Base-by-base conservation (phyloP, 2,329 filamentous ascomycete genomes). In the Venturia carpophila region DNA sequence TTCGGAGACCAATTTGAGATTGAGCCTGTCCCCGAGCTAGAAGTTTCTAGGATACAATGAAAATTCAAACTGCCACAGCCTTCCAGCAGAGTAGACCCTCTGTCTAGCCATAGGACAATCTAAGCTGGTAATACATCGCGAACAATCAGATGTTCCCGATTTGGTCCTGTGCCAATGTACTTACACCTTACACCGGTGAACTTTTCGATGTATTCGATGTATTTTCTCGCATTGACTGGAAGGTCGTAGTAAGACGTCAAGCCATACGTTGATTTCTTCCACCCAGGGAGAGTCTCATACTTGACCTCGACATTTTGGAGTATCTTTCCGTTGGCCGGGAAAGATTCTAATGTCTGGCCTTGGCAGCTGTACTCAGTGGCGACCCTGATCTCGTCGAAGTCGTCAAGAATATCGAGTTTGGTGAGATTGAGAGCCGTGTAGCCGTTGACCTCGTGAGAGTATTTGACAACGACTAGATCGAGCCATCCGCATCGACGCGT, bases 371-470 rank as follows among this genome's bases (percentile, higher is more conserved):
- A 96, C 1, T 84, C 86, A 17, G 88, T 84, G 21, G 88, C 89
- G 62, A 90, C 80, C 75, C 92, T 89, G 76, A 95, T 83, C 71
- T 85, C 87, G 11, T 84, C 80, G 73, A 96, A 91, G 41, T 84
- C 84, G 73, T 92, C 89, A 19, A 92, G 80, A 45, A 91, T 82
- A 70, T 90, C 87, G 27, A 90, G 81, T 75, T 84, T 86, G 17
- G 82, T 86, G 49, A 86, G 72, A 70, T 86, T 85, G 63, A 86
- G 73, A 56, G 79, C 75, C 0, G 85, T 85, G 76, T 90, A 90
- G 77, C 87, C 81, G 77, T 90, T 90, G 73, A 88, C 79, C n/a
- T 52, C 64, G 42, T 66, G 49, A 11, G 64, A 58, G 78, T 88
- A 89, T 73, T 87, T 87, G 68, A 89, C 75, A 7, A 89, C 82